Evolutionary conservation across 106 monocot genomes (phyloP).

Genomic region (Dendrobium chrysotoxum): DNA sequence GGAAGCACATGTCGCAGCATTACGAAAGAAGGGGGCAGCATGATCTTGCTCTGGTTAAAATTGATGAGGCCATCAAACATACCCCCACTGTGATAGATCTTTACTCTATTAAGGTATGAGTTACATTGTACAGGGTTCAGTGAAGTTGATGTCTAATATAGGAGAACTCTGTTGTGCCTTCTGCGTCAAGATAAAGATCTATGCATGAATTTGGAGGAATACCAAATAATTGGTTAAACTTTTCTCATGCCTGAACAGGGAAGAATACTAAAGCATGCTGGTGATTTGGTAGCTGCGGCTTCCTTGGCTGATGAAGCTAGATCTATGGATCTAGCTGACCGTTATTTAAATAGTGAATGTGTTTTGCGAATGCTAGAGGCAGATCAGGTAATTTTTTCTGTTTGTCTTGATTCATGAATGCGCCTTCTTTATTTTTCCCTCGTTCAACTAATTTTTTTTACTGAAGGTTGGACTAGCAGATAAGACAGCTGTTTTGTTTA

Average conservation of each 20-base stretch:
- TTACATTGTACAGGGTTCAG: background rate
- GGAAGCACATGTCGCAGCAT: conserved; percentile 50
- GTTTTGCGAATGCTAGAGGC: conserved; percentile 90
- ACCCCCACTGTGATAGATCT: conserved; percentile 96
- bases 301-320: conserved; percentile 91
- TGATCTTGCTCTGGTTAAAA: conserved; percentile 75
- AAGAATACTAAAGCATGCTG: conserved; percentile 81
- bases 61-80: conserved; percentile 91
- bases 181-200: background rate
- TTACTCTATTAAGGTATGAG: conserved; percentile 76
- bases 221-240: background rate
- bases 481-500: conserved; percentile 94
- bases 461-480: conserved; percentile 76
- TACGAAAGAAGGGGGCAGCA: conserved; percentile 79
- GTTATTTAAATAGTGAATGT: conserved; percentile 94
- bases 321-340: conserved; percentile 98
- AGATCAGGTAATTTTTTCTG: conserved; percentile 53
- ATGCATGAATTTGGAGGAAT: background rate
- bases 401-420: background rate
- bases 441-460: background rate
- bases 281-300: conserved; percentile 75
- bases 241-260: conserved; percentile 28
- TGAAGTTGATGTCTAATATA: background rate
- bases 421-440: background rate
- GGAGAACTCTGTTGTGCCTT: background rate